Base-by-base conservation (phyloP, 163 green algal species). In the Coccomyxa subellipsoidea region DNA sequence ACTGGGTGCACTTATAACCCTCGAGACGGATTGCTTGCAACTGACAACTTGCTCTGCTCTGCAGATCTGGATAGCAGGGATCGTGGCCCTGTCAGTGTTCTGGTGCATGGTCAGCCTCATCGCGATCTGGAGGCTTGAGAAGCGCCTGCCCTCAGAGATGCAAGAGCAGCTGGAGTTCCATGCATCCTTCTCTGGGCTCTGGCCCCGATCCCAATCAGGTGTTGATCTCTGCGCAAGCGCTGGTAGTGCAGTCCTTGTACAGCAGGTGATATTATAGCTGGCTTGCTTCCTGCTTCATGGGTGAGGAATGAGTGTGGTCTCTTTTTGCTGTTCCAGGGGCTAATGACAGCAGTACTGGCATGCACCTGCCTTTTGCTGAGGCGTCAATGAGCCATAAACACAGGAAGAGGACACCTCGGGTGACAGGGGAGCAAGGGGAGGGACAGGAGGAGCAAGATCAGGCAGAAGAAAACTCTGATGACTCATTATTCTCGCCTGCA, bases 41-140 rank as follows among this genome's bases (percentile, higher is more conserved):
- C 47, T 7, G 47, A 59, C 4, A 12, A 7, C 23, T 59, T n/a
- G n/a, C 5, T 59, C 23, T 7, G 8, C 66, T 12, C 7, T 34
- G 71, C 71, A 77, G 35, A 25, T 77, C 31, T 77, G 71, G 71
- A 40, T 77, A 18, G 23, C 31, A 18, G 71, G 71, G n/a, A 40
- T 77, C 5, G 12, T 77, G 71, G 71, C 71, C 27, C 18, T 77
- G 34, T 53, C 71, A 23, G 34, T 40, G 18, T 77, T 77, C 32
- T 77, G 71, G 71, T 77, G 71, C 71, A 38, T 77, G 18, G 12
- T 77, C 31, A 77, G 71, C 71, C 71, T 77, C n/a, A n/a, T 77
- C 0, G 71, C 71, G 12, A 39, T 77, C 71, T 39, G n/a, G 15
- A 38, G 71, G 18, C 32, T 77, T 8, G 71, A 40, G 4, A 40